Evolutionary conservation across 331 rosid genomes (phyloP), one percentile per base, ranked within the genome.

Genomic region (Telfairia occidentalis): DNA sequence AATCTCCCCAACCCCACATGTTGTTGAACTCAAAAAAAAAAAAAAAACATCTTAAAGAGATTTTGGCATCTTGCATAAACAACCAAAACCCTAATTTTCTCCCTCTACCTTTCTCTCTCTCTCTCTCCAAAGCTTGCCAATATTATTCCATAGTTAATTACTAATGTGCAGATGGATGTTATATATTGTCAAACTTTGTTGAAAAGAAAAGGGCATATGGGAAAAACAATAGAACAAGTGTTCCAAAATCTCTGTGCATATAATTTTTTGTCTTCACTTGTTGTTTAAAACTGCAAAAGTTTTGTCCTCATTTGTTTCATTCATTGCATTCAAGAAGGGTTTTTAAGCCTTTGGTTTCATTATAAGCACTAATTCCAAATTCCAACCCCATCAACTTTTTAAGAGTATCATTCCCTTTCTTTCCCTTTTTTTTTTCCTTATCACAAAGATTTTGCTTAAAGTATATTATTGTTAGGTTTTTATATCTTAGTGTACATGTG

Each of bases 361-460:
- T 40, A 24, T 12, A 67, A 67, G 74, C 74, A 67, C 52, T 66
- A 66, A 43, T 45, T 69, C 74, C 74, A 69, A 69, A 24, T 69
- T 69, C 74, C 74, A 69, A 69, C 74, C 74, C 57, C 74, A 69
- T 69, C 38, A 43, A 24, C 55, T 69, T 69, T 69, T 43, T 5
- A 24, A 45, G 55, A 69, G 38, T 45, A 69, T 69, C 74, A 69
- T 45, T 69, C 15, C 5, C 11, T 42, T 24, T 40, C 34, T 43
- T 24, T n/a, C n/a, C n/a, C n/a, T n/a, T n/a, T n/a, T 42, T 23
- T 46, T 48, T 48, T 43, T 43, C 43, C 38, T 24, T 69, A 60
- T 60, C 67, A 60, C 42, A 60, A 29, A 19, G 28, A 58, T 59
- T 59, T 59, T 58, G 16, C n/a, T 38, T 21, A 34, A 63, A 63